Evolutionary conservation across 2,329 filamentous ascomycete genomes (phyloP), one percentile per base, ranked within the genome.

Genomic region (Fusarium poae): DNA sequence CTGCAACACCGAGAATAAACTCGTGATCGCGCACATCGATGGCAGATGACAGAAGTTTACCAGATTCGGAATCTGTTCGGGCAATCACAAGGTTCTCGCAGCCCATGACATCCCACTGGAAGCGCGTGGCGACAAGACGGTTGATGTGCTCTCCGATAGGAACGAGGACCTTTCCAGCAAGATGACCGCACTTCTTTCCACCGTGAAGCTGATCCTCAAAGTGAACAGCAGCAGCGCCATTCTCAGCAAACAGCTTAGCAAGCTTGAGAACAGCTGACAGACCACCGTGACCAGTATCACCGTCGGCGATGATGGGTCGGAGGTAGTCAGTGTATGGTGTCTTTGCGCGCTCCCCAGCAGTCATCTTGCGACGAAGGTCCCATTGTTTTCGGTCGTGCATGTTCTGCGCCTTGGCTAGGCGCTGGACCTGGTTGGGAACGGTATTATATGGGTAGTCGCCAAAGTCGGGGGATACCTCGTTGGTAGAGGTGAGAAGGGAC

Each of bases 361-460:
- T 90, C 85, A 98, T 82, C 79, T 93, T 93, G 71, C 94, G 88
- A 62, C 96, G 86, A 25, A 88, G 83, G 78, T 97, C 94, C 90
- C 92, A 98, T 76, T 97, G 92, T 80, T 97, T 97, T 72, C 96
- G 91, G 80, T 99, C 96, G 79, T 99, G 96, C 84, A 98, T 90
- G 70, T 94, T 94, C 80, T 99, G 96, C 6, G 96, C 96, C 82
- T 98, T 98, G 82, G 97, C 93, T 52, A 99, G 83, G 68, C 96
- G 89, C 82, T 99, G 94, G 6, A 99, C 96, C 79, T 98, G 96
- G 81, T 98, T 98, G 11, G 96, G 96, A 6, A 99, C 96, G 0
- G 96, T 99, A 78, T 98, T 98, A 83, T 99, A 99, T 0, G 96
- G 96, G 79, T 99, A 99, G 81, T 99, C 96, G 75, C 96, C 96